These are phyloP conservation scores for Drosera capensis DNA, from an alignment of 148 eudicot genomes.

Conservation along the genomic window DNA sequence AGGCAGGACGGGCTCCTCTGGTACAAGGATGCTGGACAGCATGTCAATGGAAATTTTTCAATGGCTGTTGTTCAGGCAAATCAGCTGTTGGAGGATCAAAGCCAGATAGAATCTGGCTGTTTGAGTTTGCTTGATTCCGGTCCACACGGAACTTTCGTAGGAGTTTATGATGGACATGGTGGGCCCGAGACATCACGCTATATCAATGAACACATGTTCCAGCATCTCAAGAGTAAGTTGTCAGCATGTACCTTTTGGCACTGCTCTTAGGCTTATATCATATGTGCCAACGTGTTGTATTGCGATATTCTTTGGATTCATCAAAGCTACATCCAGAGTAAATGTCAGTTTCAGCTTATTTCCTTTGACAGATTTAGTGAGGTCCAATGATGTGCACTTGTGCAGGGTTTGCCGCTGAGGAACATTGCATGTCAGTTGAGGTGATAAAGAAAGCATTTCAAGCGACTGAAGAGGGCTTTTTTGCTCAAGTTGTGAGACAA, in stretches of 20 bases:
- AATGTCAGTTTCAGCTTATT: too few species aligned
- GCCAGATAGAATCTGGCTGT: slow-evolving; percentile 31
- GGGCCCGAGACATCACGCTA: slow-evolving; percentile 28
- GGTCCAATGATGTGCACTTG: background rate
- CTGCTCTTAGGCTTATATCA: background rate
- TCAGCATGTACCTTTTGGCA: background rate
- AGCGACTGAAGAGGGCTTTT: slow-evolving; percentile 31
- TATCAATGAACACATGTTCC: slow-evolving; percentile 26
- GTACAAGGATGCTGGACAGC: slow-evolving; percentile 32
- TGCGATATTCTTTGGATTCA: too few species aligned
- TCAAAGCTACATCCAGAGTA: too few species aligned
- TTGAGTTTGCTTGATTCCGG: slow-evolving; percentile 30
- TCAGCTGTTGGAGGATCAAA: slow-evolving; percentile 26
- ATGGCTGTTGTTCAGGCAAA: slow-evolving; percentile 38
- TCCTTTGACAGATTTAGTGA: too few species aligned
- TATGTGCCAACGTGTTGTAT: too few species aligned
- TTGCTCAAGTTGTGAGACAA: slow-evolving; percentile 21
- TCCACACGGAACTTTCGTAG: slow-evolving; percentile 30
- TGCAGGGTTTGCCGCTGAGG: slow-evolving; percentile 23
- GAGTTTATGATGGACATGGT: slow-evolving; percentile 28
- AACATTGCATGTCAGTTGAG: slow-evolving; percentile 23
- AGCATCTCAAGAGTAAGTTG: slow-evolving; percentile 23
- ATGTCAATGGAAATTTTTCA: slow-evolving; percentile 28
- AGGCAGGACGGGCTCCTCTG: slow-evolving; percentile 32
- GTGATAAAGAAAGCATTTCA: slow-evolving; percentile 26